phyloP scores from a whole-genome alignment of 352 stramenopile genomes.

The Phytophthora pluvialis region DNA sequence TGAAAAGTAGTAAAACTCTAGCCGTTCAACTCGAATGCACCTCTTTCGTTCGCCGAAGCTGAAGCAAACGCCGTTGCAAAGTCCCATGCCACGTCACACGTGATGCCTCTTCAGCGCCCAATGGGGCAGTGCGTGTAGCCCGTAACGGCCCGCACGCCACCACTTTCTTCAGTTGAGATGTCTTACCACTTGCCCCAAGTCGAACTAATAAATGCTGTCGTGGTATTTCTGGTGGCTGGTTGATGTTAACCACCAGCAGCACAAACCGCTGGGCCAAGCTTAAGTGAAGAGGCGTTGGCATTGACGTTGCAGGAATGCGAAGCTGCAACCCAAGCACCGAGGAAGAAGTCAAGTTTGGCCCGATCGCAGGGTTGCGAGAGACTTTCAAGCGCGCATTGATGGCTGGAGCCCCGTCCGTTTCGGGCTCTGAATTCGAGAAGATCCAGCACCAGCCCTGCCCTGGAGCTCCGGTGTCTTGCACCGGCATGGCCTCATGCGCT shows the following conservation, averaged over 20 bases:
- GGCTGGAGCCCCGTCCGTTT: constrained; percentile 27
- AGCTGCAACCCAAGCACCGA: constrained; percentile 11
- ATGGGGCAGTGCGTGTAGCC: neutral
- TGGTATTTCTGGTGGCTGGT: constrained; percentile 6
- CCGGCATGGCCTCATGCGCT: constrained; percentile 1
- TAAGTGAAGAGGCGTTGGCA: constrained; percentile 22
- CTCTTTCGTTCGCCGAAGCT: constrained; percentile 11
- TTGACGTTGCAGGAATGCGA: constrained; percentile 27
- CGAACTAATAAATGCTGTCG: neutral
- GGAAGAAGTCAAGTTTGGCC: constrained; percentile 16
- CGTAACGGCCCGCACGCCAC: constrained; percentile 10
- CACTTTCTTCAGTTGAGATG: constrained; percentile 1
- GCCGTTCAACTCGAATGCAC: constrained; percentile 7
- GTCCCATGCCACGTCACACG: constrained; percentile 34
- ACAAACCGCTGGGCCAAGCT: neutral
- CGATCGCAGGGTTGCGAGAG: constrained; percentile 22
- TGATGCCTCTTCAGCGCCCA: neutral
- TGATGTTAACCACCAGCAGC: neutral
- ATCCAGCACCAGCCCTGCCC: neutral
- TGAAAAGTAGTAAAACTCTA: constrained; percentile 9
- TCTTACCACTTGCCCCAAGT: constrained; percentile 1
- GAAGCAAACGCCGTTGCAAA: constrained; percentile 2
- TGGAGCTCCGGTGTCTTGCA: neutral
- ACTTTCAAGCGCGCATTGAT: constrained; percentile 19
- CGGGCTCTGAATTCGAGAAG: neutral